A percentile compares a stretch with the other conserved stretches of the same genome.
Evolutionary conservation across 768 basidiomycete species (phyloP).

Genomic region (Leccinum longicurvipes): DNA sequence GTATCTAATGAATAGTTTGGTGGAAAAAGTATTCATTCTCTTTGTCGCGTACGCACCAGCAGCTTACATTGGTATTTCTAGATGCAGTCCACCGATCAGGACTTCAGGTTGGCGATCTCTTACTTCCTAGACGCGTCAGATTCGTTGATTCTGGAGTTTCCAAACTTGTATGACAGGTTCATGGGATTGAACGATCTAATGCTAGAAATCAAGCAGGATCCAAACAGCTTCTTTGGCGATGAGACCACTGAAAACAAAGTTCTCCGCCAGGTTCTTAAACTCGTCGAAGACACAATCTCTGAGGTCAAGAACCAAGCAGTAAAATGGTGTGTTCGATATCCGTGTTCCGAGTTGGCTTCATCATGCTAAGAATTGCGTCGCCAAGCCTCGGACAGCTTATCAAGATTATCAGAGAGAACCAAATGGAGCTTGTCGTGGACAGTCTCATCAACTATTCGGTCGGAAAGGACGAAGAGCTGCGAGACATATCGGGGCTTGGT

Average conservation of each 20-base stretch:
- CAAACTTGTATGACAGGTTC: conserved; percentile 51
- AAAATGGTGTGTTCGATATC: conserved; percentile 63
- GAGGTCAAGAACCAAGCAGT: conserved; percentile 99
- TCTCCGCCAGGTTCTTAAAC: conserved; percentile 74
- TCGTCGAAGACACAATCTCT: conserved; percentile 93
- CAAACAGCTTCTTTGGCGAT: conserved; percentile 73
- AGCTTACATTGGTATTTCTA: conserved; percentile 29
- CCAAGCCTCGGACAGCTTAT: conserved; percentile 83
- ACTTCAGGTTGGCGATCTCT: conserved; percentile 62
- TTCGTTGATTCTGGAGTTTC: conserved; percentile 16
- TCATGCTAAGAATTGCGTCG: conserved; percentile 2
- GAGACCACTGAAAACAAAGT: conserved; percentile 84
- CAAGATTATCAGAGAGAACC: conserved; percentile 78
- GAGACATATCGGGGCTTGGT: conserved; percentile 96
- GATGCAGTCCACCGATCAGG: conserved; percentile 92
- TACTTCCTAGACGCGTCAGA: conserved; percentile 11
- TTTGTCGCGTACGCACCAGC: not conserved
- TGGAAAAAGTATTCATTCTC: conserved; percentile 60
- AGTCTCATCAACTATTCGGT: conserved; percentile 83
- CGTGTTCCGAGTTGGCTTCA: not conserved
- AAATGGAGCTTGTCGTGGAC: conserved; percentile 86
- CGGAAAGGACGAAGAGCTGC: conserved; percentile 85
- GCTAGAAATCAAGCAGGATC: conserved; percentile 81
- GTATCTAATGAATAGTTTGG: conserved; percentile 79
- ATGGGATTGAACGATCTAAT: conserved; percentile 97